These are phyloP conservation scores for Pythium graminicola DNA, from an alignment of 352 stramenopile genomes.

Conservation along the genomic window DNA sequence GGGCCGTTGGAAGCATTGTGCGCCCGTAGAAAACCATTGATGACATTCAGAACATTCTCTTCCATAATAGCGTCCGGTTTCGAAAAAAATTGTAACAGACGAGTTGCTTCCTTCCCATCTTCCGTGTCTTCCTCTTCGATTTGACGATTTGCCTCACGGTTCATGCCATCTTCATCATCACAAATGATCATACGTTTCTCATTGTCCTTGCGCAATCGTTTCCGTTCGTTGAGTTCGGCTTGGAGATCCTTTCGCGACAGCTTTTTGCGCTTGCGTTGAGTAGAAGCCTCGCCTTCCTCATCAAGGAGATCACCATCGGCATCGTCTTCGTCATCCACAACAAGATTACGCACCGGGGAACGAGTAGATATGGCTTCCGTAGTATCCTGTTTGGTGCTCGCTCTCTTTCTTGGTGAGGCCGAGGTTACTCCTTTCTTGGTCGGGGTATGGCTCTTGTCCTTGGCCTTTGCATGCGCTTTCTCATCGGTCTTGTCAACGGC, in stretches of 20 bases:
- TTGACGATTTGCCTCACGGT: constrained; percentile 13
- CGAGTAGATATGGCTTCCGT: background rate
- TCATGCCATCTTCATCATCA: constrained; percentile 61
- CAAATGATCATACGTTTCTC: constrained; percentile 79
- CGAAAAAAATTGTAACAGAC: constrained; percentile 56
- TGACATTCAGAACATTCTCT: constrained; percentile 62
- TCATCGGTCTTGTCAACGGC: constrained; percentile 10
- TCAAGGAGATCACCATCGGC: constrained; percentile 13
- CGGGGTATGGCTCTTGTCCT: constrained; percentile 10
- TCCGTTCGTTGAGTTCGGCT: constrained; percentile 13
- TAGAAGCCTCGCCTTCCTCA: background rate
- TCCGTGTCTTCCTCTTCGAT: constrained; percentile 64
- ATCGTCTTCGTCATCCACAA: constrained; percentile 26
- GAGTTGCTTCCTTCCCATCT: constrained; percentile 68
- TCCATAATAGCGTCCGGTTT: constrained; percentile 83
- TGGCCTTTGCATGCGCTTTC: constrained; percentile 17
- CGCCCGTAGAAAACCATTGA: constrained; percentile 78
- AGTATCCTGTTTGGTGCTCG: constrained; percentile 6
- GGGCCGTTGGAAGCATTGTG: constrained; percentile 76
- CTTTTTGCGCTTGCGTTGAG: constrained; percentile 21
- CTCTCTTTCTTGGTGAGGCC: constrained; percentile 19
- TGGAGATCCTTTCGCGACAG: constrained; percentile 41
- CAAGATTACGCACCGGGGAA: constrained; percentile 7
- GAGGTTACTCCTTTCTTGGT: constrained; percentile 19
- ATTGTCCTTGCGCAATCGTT: constrained; percentile 32